Percentiles rank a stretch among this genome's conserved stretches.
phyloP scores from a whole-genome alignment of 192 early-diverging fungal species.

The Lobosporangium transversale region DNA sequence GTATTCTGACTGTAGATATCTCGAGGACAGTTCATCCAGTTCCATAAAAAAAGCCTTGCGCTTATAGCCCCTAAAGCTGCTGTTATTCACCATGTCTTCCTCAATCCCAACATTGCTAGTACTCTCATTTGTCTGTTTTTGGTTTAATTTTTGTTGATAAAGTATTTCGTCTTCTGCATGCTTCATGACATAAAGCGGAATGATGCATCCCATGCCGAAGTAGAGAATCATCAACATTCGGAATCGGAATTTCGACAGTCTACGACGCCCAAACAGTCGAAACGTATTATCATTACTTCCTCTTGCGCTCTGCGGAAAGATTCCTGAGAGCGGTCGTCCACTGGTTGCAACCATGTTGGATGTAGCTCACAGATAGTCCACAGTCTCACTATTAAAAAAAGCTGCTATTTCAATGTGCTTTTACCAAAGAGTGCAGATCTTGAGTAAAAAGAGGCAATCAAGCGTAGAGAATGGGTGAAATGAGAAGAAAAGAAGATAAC shows the following conservation, averaged over 20 bases:
- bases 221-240: conserved; percentile 12
- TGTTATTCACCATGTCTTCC: not conserved
- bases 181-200: conserved; percentile 50
- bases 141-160: conserved; percentile 2
- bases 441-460: not conserved
- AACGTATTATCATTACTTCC: not conserved
- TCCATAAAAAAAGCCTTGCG: conserved; percentile 30
- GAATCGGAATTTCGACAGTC: conserved; percentile 30
- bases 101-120: too few species aligned
- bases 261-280: conserved; percentile 30
- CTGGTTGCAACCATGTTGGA: conserved; percentile 28
- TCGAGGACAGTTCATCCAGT: not conserved
- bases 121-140: not conserved
- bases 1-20: too few species aligned
- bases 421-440: too few species aligned
- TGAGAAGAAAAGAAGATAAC: conserved; percentile 1
- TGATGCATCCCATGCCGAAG: conserved; percentile 37
- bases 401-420: too few species aligned
- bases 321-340: conserved; percentile 10
- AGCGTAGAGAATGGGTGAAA: not conserved
- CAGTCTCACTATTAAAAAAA: too few species aligned
- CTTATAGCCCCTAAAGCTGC: conserved; percentile 12
- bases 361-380: too few species aligned
- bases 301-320: conserved; percentile 2
- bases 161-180: conserved; percentile 23